Base-by-base conservation (phyloP, 2,329 filamentous ascomycete genomes). In the Colletotrichum spaethianum region DNA sequence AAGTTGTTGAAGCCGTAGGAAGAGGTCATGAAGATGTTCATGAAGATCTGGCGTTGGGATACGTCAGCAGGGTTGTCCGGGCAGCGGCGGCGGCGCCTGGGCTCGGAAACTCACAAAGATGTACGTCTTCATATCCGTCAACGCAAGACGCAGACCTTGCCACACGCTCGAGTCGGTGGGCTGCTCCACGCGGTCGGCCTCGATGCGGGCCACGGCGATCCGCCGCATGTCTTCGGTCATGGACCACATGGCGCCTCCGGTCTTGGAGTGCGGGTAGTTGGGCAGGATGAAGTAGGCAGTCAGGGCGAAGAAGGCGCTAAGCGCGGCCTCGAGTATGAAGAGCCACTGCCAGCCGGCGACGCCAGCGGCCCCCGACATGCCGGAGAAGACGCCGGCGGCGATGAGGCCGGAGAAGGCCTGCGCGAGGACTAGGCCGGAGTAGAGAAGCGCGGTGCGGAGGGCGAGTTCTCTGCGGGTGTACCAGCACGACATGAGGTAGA, bases 391-490 rank as follows among this genome's bases (percentile, higher is more conserved):
- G 0, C 80, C 83, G 0, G 83, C 81, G 0, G 83, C 84, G 42
- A 87, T 83, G n/a, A 86, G 78, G 3, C 85, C 84, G 0, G 82
- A 82, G 42, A 86, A 85, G 1, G 82, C 80, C 0, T 78, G 80
- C 1, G 80, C 78, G 38, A 81, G 74, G 5, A 82, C 77, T 7
- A 79, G 79, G 1, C 83, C 83, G 0, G 84, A 80, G 68, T 87
- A 87, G 6, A 87, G 78, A 69, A 86, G 82, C 1, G 83, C 81
- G 23, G 85, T 82, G 61, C 84, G 79, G 6, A 81, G 77, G 20
- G 82, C 79, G n/a, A 86, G 74, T 74, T 85, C 83, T 74, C 87
- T 85, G 42, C 86, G 81, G 1, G 86, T 89, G 77, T 90, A 90
- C 79, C 87, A 90, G 48, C 86, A 84, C 0, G 84, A 86, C 7